Base-by-base conservation (phyloP, 2,329 filamentous ascomycete genomes). In the Akanthomyces lecanii region DNA sequence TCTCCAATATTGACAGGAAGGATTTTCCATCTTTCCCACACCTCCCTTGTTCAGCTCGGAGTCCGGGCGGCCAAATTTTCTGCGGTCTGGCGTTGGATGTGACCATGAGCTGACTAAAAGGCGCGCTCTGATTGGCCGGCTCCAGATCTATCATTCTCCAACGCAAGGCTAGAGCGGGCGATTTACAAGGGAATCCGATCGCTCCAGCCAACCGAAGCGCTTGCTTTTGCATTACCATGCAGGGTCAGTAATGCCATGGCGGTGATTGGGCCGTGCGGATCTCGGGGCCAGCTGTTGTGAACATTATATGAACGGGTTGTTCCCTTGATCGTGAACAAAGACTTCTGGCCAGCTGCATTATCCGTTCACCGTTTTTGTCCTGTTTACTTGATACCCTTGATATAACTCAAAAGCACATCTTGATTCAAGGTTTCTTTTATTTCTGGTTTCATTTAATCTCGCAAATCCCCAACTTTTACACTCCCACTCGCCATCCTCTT, bases 101-200 rank as follows among this genome's bases (percentile, higher is more conserved):
- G 59, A 55, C 51, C 40, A 33, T 14, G 40, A 66, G 62, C 55
- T 75, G 71, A 74, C 72, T 73, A 75, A 75, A 74, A 61, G 63
- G 65, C 60, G 61, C 36, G 5, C 30, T 52, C 61, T 71, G 67
- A 75, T 75, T 75, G 73, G 73, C 38, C 48, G 21, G 16, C 38
- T 6, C 42, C 51, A 52, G 23, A 62, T 47, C 59, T 38, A 5
- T 40, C 16, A 12, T 6, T 28, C 28, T 30, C 28, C 28, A 30
- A 6, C 28, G 28, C 38, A 45, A 25, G 30, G 47, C 48, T 47
- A 40, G 53, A 36, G 55, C 47, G 33, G 23, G 23, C 38, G 48
- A 58, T 55, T 60, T 50, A 33, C 40, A 54, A 25, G 28, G 38
- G 44, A 54, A 60, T 30, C 16, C 53, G 25, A 51, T 40, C 18